Evolutionary conservation across 2,329 filamentous ascomycete species (phyloP).

Genomic region (Diplodia mutila): DNA sequence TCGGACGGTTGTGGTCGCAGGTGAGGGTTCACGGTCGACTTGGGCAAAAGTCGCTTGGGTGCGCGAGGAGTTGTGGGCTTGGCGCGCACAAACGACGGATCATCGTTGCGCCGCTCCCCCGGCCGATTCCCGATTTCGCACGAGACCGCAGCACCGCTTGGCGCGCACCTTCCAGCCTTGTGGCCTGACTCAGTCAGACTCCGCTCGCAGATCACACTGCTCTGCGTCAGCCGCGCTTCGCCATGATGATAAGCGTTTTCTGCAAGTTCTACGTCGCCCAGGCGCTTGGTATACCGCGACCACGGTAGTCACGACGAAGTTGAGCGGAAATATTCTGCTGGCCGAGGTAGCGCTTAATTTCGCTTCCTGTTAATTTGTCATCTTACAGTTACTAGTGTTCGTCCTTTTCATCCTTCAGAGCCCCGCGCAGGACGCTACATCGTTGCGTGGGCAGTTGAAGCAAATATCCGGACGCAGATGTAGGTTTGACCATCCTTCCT

Average conservation of each 20-base stretch:
- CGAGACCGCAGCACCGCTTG: not conserved
- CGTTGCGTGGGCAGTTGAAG: no score
- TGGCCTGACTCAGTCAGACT: not conserved
- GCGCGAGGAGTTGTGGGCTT: conserved; percentile 23
- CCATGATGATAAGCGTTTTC: not conserved
- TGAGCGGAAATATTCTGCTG: not conserved
- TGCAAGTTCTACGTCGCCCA: not conserved
- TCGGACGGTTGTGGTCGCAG: conserved; percentile 17
- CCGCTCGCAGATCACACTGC: not conserved
- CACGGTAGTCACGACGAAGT: not conserved
- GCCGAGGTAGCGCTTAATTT: not conserved
- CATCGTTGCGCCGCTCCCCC: not conserved
- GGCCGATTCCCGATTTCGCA: not conserved
- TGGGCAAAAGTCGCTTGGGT: conserved; percentile 24
- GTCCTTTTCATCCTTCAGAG: not conserved
- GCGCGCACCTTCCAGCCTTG: not conserved
- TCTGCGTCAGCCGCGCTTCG: not conserved
- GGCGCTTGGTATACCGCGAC: not conserved
- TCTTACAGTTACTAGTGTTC: not conserved
- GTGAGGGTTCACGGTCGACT: conserved; percentile 17
- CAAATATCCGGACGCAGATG: no score
- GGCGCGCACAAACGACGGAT: conserved; percentile 24
- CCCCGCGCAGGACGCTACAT: no score
- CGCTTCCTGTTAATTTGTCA: not conserved
- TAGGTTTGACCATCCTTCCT: no score